A percentile compares a stretch with the other conserved stretches of the same genome.
Conservation (phyloP, 148 eudicot species). For the Nyssa sinensis region DNA sequence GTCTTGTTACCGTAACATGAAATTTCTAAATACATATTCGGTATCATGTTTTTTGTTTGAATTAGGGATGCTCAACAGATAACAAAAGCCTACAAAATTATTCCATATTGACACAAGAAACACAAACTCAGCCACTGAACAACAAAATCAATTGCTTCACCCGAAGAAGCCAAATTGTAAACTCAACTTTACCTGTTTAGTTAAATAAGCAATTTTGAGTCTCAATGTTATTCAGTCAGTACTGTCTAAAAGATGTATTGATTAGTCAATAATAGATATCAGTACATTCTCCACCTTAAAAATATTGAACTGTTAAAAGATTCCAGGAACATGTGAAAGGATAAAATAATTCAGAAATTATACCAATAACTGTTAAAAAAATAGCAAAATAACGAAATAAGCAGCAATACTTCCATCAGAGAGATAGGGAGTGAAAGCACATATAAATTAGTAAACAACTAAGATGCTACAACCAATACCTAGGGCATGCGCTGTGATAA, state of each 20-base stretch:
- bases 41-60: too few relatives aligned
- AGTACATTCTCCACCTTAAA: neutral
- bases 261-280: neutral
- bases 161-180: neutral
- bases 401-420: conserved; percentile 3
- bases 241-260: neutral
- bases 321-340: neutral
- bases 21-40: too few relatives aligned
- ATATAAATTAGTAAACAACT: neutral
- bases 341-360: neutral
- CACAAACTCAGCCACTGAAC: neutral
- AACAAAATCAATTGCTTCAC: neutral
- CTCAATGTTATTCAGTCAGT: neutral
- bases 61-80: too few relatives aligned
- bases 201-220: neutral
- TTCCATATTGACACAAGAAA: neutral
- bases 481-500: conserved; percentile 76
- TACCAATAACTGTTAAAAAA: neutral
- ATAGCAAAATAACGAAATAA: neutral
- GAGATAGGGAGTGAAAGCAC: neutral
- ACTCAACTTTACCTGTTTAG: neutral
- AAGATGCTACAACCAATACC: conserved; percentile 26
- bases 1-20: too few relatives aligned
- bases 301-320: neutral
- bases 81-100: too few relatives aligned